Base-by-base conservation (phyloP, 768 basidiomycete species). In the Leccinum truebloodii region DNA sequence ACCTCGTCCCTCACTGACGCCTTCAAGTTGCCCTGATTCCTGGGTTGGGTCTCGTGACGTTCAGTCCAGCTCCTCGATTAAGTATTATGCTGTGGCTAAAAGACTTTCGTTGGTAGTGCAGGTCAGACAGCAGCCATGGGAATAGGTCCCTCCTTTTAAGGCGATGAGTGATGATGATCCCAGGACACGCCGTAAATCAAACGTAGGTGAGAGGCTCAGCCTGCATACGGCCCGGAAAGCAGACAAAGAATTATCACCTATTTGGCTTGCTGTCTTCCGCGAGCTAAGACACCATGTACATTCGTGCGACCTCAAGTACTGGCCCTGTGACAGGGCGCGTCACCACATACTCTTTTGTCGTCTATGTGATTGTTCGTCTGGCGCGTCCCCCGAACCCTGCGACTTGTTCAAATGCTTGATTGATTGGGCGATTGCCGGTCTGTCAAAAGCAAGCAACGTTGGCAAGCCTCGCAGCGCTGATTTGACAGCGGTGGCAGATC, bases 1-100 rank as follows among this genome's bases (percentile, higher is more conserved):
- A 18, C 34, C 51, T 20, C 6, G 10, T 32, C 37, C 54, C 32
- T 52, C 22, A 28, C 52, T 20, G 14, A 46, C 14, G 44, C 4
- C 48, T 41, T 28, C 28, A 28, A 28, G 28, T 28, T 55, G 24
- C 69, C 69, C 64, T 69, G 54, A 49, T 50, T 30, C 69, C 61
- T 65, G 61, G 60, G 65, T 34, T 64, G 46, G 28, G 34, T 53
- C n/a, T n/a, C 18, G 39, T 49, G 48, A 59, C 60, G 58, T 18
- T 61, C 58, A 58, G 60, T 4, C 22, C 41, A 67, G 26, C 67
- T 54, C 52, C 54, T 59, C 60, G 41, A 46, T 46, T n/a, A 7
- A 39, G 37, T 37, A 4, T 53, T 39, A 44, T 57, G 30, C 30
- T 34, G 52, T 48, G 50, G 46, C 56, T 22, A 34, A 41, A 3